These are phyloP conservation scores for Flaveria bidentis DNA, from an alignment of 129 eudicot species.

Conservation along the genomic window DNA sequence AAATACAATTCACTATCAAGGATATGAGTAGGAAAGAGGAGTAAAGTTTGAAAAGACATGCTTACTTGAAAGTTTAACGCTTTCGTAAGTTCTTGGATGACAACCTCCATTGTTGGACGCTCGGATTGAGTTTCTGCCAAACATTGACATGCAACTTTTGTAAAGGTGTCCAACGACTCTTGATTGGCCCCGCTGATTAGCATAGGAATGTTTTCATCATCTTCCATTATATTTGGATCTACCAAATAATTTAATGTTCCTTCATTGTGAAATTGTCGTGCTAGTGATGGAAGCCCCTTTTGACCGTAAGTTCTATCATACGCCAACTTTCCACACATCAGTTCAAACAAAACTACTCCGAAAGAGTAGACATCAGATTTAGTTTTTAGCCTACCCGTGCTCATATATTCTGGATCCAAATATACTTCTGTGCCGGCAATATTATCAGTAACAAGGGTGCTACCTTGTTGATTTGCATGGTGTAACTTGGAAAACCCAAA, in stretches of 20 bases:
- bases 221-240: background rate
- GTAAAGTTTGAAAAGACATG: background rate
- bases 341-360: background rate
- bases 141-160: background rate
- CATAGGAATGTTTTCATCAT: background rate
- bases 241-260: background rate
- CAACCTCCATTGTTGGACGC: background rate
- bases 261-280: background rate
- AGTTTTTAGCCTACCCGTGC: background rate
- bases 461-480: background rate
- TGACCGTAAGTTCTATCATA: background rate
- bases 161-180: background rate
- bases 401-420: background rate
- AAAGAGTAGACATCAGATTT: background rate
- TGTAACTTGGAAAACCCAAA: background rate
- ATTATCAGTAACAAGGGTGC: background rate
- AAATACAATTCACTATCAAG: background rate
- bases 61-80: constrained; percentile 5
- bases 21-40: too few relatives aligned
- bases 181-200: background rate
- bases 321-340: background rate
- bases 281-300: background rate
- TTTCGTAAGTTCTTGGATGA: background rate
- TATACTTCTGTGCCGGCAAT: background rate
- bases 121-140: constrained; percentile 1